These are phyloP conservation scores for Dendryphion nanum DNA, from an alignment of 2,329 filamentous ascomycete species.

Conservation along the genomic window DNA sequence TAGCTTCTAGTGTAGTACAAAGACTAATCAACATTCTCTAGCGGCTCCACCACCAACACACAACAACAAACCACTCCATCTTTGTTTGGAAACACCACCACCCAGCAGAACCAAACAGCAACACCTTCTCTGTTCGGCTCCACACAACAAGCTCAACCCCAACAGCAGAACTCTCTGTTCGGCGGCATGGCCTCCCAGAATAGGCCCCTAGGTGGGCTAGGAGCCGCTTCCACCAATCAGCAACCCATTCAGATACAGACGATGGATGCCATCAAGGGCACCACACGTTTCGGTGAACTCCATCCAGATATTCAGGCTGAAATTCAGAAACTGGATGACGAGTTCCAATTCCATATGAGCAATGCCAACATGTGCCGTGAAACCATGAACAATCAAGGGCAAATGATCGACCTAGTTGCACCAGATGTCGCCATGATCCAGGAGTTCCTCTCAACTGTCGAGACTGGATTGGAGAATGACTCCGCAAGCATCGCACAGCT, in stretches of 20 bases:
- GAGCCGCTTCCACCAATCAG: constrained; percentile 9
- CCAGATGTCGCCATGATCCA: constrained; percentile 65
- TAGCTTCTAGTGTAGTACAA: constrained; percentile 9
- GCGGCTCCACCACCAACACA: constrained; percentile 34
- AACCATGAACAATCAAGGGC: constrained; percentile 62
- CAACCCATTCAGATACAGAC: constrained; percentile 27
- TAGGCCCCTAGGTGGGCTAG: constrained; percentile 17
- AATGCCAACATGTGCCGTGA: constrained; percentile 73
- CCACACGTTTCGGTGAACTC: constrained; percentile 89
- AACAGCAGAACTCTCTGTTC: constrained; percentile 30
- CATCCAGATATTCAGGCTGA: constrained; percentile 76
- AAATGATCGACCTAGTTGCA: constrained; percentile 63
- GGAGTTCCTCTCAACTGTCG: constrained; percentile 61
- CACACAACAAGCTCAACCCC: constrained; percentile 24
- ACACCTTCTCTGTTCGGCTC: constrained; percentile 33
- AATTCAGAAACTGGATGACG: constrained; percentile 74
- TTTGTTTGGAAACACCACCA: constrained; percentile 25
- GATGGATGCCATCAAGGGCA: constrained; percentile 70
- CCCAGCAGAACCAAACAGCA: constrained; percentile 28
- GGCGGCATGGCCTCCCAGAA: constrained; percentile 21
- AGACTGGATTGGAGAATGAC: constrained; percentile 63
- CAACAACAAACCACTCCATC: constrained; percentile 25
- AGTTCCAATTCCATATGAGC: constrained; percentile 75
- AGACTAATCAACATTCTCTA: constrained; percentile 29
- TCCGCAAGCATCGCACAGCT: constrained; percentile 58